Base-by-base conservation (phyloP, 192 early-diverging fungal genomes). In the Coemansia sp. region DNA sequence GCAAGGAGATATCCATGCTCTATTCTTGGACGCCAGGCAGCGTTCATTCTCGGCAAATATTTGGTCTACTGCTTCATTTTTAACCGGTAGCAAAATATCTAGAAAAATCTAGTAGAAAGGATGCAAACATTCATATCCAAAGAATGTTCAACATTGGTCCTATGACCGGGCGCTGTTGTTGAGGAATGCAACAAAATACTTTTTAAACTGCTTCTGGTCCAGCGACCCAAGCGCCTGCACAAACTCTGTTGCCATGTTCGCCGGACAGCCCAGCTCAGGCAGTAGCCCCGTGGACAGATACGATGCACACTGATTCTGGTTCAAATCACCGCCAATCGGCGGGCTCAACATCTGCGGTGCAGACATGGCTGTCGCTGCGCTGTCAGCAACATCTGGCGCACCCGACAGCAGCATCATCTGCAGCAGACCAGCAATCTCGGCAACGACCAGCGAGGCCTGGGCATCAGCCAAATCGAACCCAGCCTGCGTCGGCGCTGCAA, bases 401-500 rank as follows among this genome's bases (percentile, higher is more conserved):
- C 69, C 74, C 3, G 72, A 62, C 25, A 78, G 48, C 2, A 77
- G 74, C 60, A 79, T 69, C 58, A 85, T 82, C 40, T 82, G 72
- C 23, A 72, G 58, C 23, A 86, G 64, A 8, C 84, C 68, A 14
- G 85, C 83, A n/a, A 58, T 72, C 65, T 81, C 78, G 6, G 73
- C 59, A 26, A 81, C 66, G 14, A 93, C 89, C 72, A 94, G 59
- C 60, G 87, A 66, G 5, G 87, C 79, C 72, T 92, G 88, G 2
- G 89, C 94, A 66, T 96, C 93, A 25, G 78, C 60, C 34, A 88
- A 63, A 64, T 89, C 82, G 79, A 95, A 96, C 20, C 69, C 77
- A 10, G 82, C 23, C 25, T 86, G 87, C 79, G 93, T 84, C 0
- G 93, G 91, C 22, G 94, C 82, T 71, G 90, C 87, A 67, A 97